These are phyloP conservation scores for Talaromyces atroroseus DNA, from an alignment of 2,329 filamentous ascomycete genomes.

Conservation along the genomic window DNA sequence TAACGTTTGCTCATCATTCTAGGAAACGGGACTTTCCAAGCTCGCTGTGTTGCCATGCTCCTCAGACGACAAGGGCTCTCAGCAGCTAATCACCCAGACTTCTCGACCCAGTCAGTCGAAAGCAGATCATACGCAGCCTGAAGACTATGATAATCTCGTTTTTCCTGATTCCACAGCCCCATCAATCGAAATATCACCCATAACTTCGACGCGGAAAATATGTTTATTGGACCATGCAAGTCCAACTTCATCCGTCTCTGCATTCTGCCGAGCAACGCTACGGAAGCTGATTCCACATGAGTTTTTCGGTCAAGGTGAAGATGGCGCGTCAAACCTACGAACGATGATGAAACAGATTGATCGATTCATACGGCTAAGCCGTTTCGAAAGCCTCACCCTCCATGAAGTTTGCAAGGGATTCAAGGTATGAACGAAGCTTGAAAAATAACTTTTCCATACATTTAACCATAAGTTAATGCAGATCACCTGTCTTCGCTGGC, in stretches of 20 bases:
- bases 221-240: slow-evolving; percentile 64
- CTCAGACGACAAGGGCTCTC: not conserved
- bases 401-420: slow-evolving; percentile 72
- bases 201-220: slow-evolving; percentile 16
- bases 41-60: not conserved
- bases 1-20: slow-evolving; percentile 3
- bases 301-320: slow-evolving; percentile 63
- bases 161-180: not conserved
- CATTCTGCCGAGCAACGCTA: slow-evolving; percentile 77
- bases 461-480: slow-evolving; percentile 28
- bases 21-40: slow-evolving; percentile 10
- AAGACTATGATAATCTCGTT: no score
- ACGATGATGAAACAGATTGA: slow-evolving; percentile 65
- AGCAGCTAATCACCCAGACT: slow-evolving; percentile 7
- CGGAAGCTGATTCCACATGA: slow-evolving; percentile 64
- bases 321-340: slow-evolving; percentile 55
- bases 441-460: not conserved
- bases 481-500: slow-evolving; percentile 68
- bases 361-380: slow-evolving; percentile 67
- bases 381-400: slow-evolving; percentile 74
- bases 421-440: slow-evolving; percentile 58
- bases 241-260: slow-evolving; percentile 64
- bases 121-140: not conserved
- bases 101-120: slow-evolving; percentile 14
- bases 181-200: slow-evolving; percentile 7